A percentile compares a stretch with the other conserved stretches of the same genome.
phyloP scores from a whole-genome alignment of 306 rosid species.

The Parietaria judaica region DNA sequence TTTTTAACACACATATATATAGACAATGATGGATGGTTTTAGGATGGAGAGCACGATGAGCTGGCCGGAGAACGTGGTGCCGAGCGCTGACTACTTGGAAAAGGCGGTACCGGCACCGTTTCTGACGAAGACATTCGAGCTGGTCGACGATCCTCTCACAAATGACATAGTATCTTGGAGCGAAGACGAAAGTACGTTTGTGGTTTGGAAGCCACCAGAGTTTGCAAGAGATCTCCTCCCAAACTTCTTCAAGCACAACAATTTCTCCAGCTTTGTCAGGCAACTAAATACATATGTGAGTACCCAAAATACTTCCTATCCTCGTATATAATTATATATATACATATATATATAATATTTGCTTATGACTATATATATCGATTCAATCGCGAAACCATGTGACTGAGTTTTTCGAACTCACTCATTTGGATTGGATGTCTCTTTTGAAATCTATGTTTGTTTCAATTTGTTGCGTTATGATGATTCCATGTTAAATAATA shows the following conservation, averaged over 20 bases:
- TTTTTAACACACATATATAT: constrained; percentile 1
- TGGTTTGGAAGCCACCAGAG: constrained; percentile 74
- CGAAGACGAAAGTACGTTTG: constrained; percentile 49
- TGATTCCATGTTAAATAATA: background rate
- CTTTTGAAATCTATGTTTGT: background rate
- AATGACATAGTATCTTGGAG: constrained; percentile 81
- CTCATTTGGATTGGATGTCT: background rate
- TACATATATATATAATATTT: too few relatives aligned
- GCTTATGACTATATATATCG: too few relatives aligned
- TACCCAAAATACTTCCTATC: background rate
- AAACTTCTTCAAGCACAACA: constrained; percentile 80
- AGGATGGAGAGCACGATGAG: constrained; percentile 23
- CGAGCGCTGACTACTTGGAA: constrained; percentile 31
- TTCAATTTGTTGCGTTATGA: background rate
- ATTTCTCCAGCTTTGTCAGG: constrained; percentile 80
- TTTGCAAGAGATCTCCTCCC: constrained; percentile 76
- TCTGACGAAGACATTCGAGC: constrained; percentile 61
- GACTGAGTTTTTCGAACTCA: background rate
- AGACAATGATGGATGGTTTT: constrained; percentile 17
- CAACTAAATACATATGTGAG: constrained; percentile 76
- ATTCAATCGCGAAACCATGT: too few relatives aligned
- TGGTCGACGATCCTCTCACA: constrained; percentile 68
- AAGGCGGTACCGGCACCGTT: constrained; percentile 64
- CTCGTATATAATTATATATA: background rate
- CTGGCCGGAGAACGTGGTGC: constrained; percentile 34